Evolutionary conservation across 768 basidiomycete species (phyloP), one percentile per base, ranked within the genome.

Genomic region (Serendipita sp.): DNA sequence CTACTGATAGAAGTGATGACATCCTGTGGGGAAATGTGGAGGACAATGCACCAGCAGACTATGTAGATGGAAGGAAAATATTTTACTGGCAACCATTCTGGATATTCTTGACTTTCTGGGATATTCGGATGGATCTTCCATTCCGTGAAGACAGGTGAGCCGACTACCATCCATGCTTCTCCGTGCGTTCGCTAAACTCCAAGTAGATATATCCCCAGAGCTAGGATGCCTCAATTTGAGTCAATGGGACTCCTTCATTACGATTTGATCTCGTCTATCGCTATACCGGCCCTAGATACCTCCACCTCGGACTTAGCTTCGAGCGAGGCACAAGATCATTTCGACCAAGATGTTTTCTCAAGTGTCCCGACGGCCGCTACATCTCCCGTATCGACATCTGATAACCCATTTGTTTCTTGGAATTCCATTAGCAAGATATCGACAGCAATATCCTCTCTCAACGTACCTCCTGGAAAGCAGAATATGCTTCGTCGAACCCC

Each of bases 141-240:
- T 85, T 92, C 70, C 79, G 90, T 58, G 75, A 77, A 68, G 89
- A 91, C 73, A 81, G 90, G 89, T 88, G 65, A 48, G 2, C 63
- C 24, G n/a, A 54, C n/a, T 24, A 32, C 34, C 15, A 32, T 41
- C 41, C 32, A 15, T 18, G 51, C 24, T 2, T 54, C 15, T 37
- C 28, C 24, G 67, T 41, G 32, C 66, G 47, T 35, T 41, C 34
- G 28, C 30, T n/a, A 4, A 54, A 68, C 60, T 35, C 65, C 45
- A 16, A 45, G 69, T 68, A 93, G 95, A 66, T 98, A 97, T 72
- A 78, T 97, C 30, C 87, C 92, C 3, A 84, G 95, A 35, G 92
- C 89, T n/a, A 90, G 91, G 75, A 95, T 96, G 92, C 90, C 92
- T 70, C 90, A 94, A 71, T 92, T 96, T 45, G 89, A 96, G 71